A percentile compares a stretch with the other conserved stretches of the same genome.
Conservation (phyloP, 306 rosid species). For the Alnus glutinosa region DNA sequence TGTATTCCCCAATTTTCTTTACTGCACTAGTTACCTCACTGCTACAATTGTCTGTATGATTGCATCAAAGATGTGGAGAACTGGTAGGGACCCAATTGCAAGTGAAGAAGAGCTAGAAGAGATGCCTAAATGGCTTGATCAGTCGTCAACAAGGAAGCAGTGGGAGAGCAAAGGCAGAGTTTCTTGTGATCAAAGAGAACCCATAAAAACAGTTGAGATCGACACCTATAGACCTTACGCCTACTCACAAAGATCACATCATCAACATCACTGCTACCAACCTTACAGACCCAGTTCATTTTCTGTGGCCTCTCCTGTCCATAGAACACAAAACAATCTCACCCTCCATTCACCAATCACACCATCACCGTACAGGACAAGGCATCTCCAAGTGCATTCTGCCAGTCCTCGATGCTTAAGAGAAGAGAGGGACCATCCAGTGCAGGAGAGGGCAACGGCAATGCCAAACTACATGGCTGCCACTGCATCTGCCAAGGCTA, state of each 20-base stretch:
- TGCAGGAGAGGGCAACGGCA: background rate
- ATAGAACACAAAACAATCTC: slow-evolving; percentile 11
- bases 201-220: slow-evolving; percentile 53
- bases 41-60: background rate
- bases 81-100: slow-evolving; percentile 24
- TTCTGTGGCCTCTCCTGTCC: slow-evolving; percentile 26
- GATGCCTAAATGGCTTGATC: slow-evolving; percentile 27
- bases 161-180: slow-evolving; percentile 39
- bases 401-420: slow-evolving; percentile 44
- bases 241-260: slow-evolving; percentile 15
- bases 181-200: slow-evolving; percentile 45
- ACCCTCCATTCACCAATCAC: slow-evolving; percentile 33
- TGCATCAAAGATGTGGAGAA: slow-evolving; percentile 26
- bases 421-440: background rate
- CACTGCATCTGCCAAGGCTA: slow-evolving; percentile 55
- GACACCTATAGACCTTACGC: slow-evolving; percentile 49
- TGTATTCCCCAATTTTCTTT: too few species aligned
- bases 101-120: slow-evolving; percentile 40
- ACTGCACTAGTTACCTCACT: background rate
- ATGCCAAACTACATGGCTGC: slow-evolving; percentile 54
- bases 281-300: slow-evolving; percentile 24
- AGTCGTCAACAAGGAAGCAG: slow-evolving; percentile 11
- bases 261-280: slow-evolving; percentile 16
- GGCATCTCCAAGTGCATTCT: slow-evolving; percentile 32
- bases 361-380: slow-evolving; percentile 37